Conservation (phyloP, 495 filamentous ascomycete genomes). For the Podospora tetraspora region DNA sequence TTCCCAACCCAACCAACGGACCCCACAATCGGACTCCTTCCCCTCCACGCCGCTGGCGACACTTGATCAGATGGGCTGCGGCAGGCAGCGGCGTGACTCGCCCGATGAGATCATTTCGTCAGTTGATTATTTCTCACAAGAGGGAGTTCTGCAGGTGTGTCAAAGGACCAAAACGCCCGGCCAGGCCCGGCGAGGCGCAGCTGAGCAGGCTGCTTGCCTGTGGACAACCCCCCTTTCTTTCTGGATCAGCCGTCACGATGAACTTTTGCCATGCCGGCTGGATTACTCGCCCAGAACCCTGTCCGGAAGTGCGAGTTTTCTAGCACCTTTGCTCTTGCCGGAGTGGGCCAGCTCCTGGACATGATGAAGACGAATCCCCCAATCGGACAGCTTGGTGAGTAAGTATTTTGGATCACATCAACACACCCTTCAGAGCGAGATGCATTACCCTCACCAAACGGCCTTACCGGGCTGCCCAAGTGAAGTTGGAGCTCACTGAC, state of each 20-base stretch:
- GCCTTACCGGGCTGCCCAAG: constrained; percentile 8
- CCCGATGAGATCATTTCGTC: constrained; percentile 25
- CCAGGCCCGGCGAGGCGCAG: constrained; percentile 20
- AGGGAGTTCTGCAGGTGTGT: constrained; percentile 20
- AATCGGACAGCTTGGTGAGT: constrained; percentile 49
- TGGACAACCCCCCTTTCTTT: constrained; percentile 28
- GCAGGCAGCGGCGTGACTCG: constrained; percentile 21
- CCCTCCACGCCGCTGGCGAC: constrained; percentile 11
- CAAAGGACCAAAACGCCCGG: constrained; percentile 20
- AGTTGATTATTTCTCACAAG: constrained; percentile 23
- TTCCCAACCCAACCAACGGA: neutral
- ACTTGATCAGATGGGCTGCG: constrained; percentile 9
- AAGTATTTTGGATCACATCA: constrained; percentile 39
- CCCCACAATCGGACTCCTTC: constrained; percentile 14
- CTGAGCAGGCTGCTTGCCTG: constrained; percentile 10
- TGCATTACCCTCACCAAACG: constrained; percentile 23
- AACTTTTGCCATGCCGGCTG: constrained; percentile 6
- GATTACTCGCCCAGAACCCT: neutral
- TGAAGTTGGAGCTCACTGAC: constrained; percentile 25
- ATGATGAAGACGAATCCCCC: constrained; percentile 29
- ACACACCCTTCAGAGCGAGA: constrained; percentile 31
- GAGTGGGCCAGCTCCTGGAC: constrained; percentile 14
- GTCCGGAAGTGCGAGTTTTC: constrained; percentile 9
- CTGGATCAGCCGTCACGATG: constrained; percentile 23
- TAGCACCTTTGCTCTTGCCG: constrained; percentile 12